These are phyloP conservation scores for Scolecobasidium constrictum DNA, from an alignment of 2,329 filamentous ascomycete genomes.

Conservation along the genomic window DNA sequence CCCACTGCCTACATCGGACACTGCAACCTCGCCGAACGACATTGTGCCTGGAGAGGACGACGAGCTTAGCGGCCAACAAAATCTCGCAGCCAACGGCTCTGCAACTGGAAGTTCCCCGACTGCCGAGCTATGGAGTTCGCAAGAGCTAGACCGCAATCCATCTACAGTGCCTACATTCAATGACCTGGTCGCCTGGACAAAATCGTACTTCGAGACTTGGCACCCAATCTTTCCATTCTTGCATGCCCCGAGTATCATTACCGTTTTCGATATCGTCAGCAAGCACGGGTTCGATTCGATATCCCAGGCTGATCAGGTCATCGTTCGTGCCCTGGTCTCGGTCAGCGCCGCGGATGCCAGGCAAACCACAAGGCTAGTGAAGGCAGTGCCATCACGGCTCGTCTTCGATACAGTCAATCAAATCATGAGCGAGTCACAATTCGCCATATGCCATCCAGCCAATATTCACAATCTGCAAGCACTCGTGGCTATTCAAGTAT, in stretches of 20 bases:
- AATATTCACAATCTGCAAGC: conserved; percentile 29
- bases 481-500: conserved; percentile 42
- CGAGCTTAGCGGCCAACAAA: background rate
- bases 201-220: conserved; percentile 47
- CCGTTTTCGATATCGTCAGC: conserved; percentile 32
- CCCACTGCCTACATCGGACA: background rate
- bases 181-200: conserved; percentile 38
- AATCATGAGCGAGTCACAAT: conserved; percentile 32
- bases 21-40: background rate
- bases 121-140: background rate
- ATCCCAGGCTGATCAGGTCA: conserved; percentile 8
- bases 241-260: conserved; percentile 41
- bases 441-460: conserved; percentile 27
- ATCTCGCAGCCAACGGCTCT: background rate
- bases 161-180: conserved; percentile 32
- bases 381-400: background rate
- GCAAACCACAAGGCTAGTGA: background rate
- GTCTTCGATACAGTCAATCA: conserved; percentile 15
- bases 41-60: background rate
- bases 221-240: conserved; percentile 47
- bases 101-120: background rate
- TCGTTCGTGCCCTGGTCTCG: background rate
- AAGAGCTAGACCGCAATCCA: background rate
- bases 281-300: conserved; percentile 18
- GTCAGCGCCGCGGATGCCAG: background rate